Base-by-base conservation (phyloP, 257 asterid species). In the Ilex asprella region DNA sequence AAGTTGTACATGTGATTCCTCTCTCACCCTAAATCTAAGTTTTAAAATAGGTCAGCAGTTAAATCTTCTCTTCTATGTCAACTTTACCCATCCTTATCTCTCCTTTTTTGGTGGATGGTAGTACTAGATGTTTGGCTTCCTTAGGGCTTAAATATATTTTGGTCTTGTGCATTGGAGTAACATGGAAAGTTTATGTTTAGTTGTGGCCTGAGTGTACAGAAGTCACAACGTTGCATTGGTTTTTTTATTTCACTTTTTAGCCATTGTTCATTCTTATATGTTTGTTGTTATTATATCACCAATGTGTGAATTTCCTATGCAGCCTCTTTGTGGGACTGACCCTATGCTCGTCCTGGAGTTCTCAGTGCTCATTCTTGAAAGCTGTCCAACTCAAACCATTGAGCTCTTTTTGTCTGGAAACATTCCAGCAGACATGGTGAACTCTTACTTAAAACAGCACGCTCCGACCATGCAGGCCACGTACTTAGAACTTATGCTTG, bases 341-440 rank as follows among this genome's bases (percentile, higher is more conserved):
- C 97, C 97, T 31, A 81, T 85, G 87, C 97, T 93, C 73, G 96
- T 93, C 72, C 87, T 93, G 82, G 97, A 89, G 80, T 89, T 76
- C 73, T 86, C 99, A 63, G 78, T 86, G 94, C 94, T 84, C 62
- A 90, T 93, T 71, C 99, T 93, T 60, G 96, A 89, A 70, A 93
- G 86, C 69, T 89, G 97, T 70, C 95, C 99, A 27, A 75, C 84
- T 12, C 88, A 89, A 81, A 87, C 99, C 56, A 93, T 93, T 61
- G 94, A 89, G 69, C 89, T 93, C 65, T 93, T 87, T 85, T 77
- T 89, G 67, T 87, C 94, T n/a, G 99, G 99, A 68, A 93, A 85
- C 70, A 83, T 93, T 84, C 97, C 95, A 30, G 95, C 99, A 2
- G 99, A 93, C 78, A 64, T 85, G 75, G 97, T 89, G 66, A 89